phyloP scores from a whole-genome alignment of 176 grass and related monocot species.

The Chrysopogon serrulatus region DNA sequence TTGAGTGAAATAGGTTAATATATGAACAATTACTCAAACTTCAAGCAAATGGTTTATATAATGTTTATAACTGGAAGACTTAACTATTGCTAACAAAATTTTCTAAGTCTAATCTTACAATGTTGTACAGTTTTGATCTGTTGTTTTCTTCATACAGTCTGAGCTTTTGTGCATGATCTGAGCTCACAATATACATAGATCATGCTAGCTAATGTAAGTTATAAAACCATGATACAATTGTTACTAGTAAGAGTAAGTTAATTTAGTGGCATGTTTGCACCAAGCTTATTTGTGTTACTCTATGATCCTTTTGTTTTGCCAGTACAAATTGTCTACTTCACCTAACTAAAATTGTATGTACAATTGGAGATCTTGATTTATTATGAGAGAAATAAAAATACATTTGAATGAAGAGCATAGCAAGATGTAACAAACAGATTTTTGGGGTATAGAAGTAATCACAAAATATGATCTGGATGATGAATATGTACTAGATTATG shows the following conservation, averaged over 20 bases:
- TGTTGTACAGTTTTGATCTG: neutral
- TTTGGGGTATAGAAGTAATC: neutral
- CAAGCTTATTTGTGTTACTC: neutral
- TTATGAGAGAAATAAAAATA: neutral
- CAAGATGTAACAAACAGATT: neutral
- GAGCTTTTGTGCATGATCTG: neutral
- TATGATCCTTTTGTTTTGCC: neutral
- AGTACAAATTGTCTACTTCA: neutral
- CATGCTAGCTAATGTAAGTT: neutral
- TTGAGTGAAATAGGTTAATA: neutral
- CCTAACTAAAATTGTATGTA: neutral
- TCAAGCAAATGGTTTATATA: neutral
- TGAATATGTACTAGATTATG: neutral
- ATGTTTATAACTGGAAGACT: neutral
- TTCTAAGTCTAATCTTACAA: neutral
- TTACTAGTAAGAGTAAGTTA: neutral
- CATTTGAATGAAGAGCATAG: neutral
- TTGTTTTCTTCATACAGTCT: neutral
- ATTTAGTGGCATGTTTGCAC: neutral
- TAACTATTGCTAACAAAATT: neutral
- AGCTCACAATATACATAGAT: neutral
- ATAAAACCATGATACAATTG: neutral
- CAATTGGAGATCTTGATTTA: neutral
- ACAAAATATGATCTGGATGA: neutral
- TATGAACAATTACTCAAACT: neutral